Conservation (phyloP, 2,329 filamentous ascomycete genomes). For the Colletotrichum sidae region DNA sequence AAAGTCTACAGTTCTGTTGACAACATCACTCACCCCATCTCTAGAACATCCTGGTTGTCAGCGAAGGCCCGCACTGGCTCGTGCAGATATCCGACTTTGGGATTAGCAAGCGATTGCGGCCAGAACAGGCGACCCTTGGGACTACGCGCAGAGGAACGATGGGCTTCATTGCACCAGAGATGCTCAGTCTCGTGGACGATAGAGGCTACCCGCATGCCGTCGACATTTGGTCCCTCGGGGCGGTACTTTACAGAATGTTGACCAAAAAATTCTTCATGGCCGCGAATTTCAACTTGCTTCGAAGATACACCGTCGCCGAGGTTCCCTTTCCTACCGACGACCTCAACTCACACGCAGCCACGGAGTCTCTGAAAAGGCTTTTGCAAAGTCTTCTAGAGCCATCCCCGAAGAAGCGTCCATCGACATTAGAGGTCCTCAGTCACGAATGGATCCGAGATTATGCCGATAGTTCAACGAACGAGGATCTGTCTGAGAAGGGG, state of each 20-base stretch:
- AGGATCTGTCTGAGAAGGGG: background rate
- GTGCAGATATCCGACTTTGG: conserved; percentile 14
- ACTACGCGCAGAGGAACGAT: background rate
- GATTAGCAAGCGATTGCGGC: background rate
- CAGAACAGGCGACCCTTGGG: background rate
- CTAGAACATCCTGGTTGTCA: conserved; percentile 8
- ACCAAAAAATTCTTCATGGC: background rate
- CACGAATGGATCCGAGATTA: background rate
- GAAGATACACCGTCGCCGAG: background rate
- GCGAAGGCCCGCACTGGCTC: background rate
- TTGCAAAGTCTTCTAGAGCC: background rate
- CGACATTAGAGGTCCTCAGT: background rate
- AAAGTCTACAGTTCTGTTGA: background rate
- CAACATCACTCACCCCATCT: background rate
- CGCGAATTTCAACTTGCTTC: background rate
- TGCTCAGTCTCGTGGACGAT: background rate
- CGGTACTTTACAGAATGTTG: conserved; percentile 1
- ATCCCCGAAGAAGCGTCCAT: background rate
- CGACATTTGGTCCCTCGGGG: background rate
- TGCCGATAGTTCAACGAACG: background rate
- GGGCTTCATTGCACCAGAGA: conserved; percentile 3
- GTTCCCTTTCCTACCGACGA: background rate
- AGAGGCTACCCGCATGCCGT: background rate
- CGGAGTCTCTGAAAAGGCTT: background rate
- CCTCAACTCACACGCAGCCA: background rate